phyloP scores from a whole-genome alignment of 1,139 yeast species.

The Kurtzmaniella quercitrusa region DNA sequence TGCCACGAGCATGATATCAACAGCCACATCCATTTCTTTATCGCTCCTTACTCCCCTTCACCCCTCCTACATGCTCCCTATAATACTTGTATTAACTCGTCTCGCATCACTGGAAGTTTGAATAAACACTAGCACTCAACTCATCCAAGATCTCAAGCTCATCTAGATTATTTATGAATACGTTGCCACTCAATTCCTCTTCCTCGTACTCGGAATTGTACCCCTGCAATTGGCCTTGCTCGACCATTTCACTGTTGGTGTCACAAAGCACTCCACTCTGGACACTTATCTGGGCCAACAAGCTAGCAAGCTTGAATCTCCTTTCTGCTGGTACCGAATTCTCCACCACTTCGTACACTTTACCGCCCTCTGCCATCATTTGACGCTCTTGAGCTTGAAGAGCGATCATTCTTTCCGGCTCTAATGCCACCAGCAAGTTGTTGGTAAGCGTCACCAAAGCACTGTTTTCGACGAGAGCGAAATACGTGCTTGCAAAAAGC shows the following conservation, averaged over 20 bases:
- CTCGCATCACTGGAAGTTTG: conserved; percentile 57
- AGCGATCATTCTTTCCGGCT: conserved; percentile 14
- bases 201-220: conserved; percentile 32
- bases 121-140: conserved; percentile 84
- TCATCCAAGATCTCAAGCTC: conserved; percentile 71
- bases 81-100: neutral
- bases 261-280: conserved; percentile 58
- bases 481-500: conserved; percentile 28
- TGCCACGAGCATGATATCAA: too few species aligned
- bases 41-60: too few species aligned
- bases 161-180: conserved; percentile 43
- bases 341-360: conserved; percentile 17
- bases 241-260: conserved; percentile 20
- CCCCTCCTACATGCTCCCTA: neutral
- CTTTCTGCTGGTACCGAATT: conserved; percentile 12
- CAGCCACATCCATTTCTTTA: neutral
- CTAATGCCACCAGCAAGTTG: conserved; percentile 23
- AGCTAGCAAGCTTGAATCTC: conserved; percentile 59
- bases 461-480: conserved; percentile 24
- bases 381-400: conserved; percentile 6
- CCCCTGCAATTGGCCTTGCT: conserved; percentile 18
- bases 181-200: conserved; percentile 37
- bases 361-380: conserved; percentile 7
- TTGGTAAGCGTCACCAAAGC: conserved; percentile 24
- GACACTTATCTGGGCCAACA: conserved; percentile 62